phyloP scores from a whole-genome alignment of 139 green algal species.

The Closterium sp. region DNA sequence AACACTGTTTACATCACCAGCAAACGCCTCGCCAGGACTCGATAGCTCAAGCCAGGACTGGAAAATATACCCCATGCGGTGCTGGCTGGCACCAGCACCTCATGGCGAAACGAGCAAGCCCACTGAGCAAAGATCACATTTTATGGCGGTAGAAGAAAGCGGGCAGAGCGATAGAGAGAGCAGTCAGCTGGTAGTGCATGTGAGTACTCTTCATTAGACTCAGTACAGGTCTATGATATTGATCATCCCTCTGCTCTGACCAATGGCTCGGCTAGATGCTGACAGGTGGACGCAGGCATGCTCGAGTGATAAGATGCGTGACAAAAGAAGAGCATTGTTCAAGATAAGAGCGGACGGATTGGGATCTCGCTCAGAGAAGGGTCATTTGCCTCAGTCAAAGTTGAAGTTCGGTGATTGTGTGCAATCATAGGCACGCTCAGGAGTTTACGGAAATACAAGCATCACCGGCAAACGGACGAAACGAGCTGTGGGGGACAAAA shows the following conservation, averaged over 20 bases:
- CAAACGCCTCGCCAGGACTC: background rate
- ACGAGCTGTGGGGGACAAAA: background rate
- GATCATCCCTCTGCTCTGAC: background rate
- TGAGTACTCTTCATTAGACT: background rate
- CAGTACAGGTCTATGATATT: background rate
- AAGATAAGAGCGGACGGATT: no score
- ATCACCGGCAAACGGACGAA: background rate
- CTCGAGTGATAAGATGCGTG: no score
- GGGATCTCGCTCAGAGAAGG: background rate
- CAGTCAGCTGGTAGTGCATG: background rate
- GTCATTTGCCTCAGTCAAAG: background rate
- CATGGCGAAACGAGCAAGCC: no score
- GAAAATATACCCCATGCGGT: no score
- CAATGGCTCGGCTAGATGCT: background rate
- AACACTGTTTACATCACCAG: background rate
- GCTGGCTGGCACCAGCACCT: no score
- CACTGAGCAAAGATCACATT: background rate
- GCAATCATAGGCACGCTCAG: background rate
- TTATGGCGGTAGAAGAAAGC: background rate
- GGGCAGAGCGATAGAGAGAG: background rate
- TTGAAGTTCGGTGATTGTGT: background rate
- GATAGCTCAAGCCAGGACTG: background rate
- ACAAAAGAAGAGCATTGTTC: no score
- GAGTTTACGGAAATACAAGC: background rate
- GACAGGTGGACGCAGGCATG: no score